Percentiles rank a stretch among this genome's conserved stretches.
phyloP scores from a whole-genome alignment of 768 basidiomycete genomes.

The Amanita fuliginea region DNA sequence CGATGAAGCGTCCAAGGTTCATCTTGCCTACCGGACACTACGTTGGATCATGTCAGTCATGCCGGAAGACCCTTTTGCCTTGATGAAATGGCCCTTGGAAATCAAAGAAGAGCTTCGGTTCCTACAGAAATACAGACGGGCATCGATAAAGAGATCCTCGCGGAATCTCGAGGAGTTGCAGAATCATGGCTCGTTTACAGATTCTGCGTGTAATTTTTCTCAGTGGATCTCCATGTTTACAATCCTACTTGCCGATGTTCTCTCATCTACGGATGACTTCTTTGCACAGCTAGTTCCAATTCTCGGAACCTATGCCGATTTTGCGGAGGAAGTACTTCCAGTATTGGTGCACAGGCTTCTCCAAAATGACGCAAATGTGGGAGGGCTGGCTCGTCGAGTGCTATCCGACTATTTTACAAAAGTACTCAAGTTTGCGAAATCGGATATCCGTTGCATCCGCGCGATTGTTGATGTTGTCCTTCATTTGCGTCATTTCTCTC shows the following conservation, averaged over 20 bases:
- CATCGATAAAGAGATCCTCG: conserved; percentile 18
- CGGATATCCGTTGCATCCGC: conserved; percentile 34
- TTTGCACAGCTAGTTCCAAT: conserved; percentile 60
- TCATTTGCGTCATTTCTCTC: conserved; percentile 66
- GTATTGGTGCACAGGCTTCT: conserved; percentile 66
- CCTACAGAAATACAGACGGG: conserved; percentile 33
- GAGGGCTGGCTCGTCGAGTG: conserved; percentile 13
- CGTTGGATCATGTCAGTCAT: conserved; percentile 41
- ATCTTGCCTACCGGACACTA: conserved; percentile 55
- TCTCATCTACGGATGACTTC: conserved; percentile 46
- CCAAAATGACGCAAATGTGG: conserved; percentile 16
- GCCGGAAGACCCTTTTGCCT: conserved; percentile 17
- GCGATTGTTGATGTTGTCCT: conserved; percentile 67
- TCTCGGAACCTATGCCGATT: conserved; percentile 37
- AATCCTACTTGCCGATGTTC: conserved; percentile 42
- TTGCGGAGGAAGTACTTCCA: conserved; percentile 64
- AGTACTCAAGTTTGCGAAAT: conserved; percentile 30
- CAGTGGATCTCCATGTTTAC: conserved; percentile 56
- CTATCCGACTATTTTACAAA: conserved; percentile 48
- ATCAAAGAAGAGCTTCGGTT: conserved; percentile 35
- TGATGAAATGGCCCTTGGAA: conserved; percentile 25
- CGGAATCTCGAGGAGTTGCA: conserved; percentile 29
- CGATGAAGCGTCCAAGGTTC: conserved; percentile 33
- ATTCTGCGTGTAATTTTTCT: conserved; percentile 38
- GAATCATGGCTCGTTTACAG: conserved; percentile 19